Evolutionary conservation across 2,329 filamentous ascomycete genomes (phyloP).

Genomic region (Aspergillus brasiliensis): DNA sequence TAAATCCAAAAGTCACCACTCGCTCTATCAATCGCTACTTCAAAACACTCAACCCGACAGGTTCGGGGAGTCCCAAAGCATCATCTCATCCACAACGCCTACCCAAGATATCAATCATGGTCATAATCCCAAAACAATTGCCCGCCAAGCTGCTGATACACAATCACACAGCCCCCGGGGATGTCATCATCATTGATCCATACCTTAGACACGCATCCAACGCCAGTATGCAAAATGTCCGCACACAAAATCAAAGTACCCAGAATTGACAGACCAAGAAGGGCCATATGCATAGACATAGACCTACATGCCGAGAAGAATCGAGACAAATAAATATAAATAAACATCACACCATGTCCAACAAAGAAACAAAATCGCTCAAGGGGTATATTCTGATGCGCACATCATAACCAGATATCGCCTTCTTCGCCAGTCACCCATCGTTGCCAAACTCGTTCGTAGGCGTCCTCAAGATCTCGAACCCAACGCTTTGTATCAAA

Average conservation of each 20-base stretch:
- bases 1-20: neutral
- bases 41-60: constrained; percentile 4
- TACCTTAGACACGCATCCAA: constrained; percentile 13
- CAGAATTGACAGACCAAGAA: neutral
- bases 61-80: neutral
- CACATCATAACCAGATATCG: constrained; percentile 76
- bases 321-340: neutral
- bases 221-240: constrained; percentile 13
- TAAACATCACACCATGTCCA: neutral
- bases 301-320: neutral
- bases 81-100: constrained; percentile 1
- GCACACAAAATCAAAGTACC: neutral
- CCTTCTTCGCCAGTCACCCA: constrained; percentile 88
- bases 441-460: constrained; percentile 81
- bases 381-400: constrained; percentile 24
- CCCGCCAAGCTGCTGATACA: constrained; percentile 4
- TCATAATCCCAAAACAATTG: constrained; percentile 1
- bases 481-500: constrained; percentile 96
- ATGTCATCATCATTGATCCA: constrained; percentile 8
- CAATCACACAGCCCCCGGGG: neutral
- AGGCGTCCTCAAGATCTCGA: constrained; percentile 81
- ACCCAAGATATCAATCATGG: constrained; percentile 31
- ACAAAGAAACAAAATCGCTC: constrained; percentile 3
- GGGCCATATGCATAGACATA: neutral
- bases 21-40: constrained; percentile 2